phyloP scores from a whole-genome alignment of 2,329 filamentous ascomycete species.

The Neofusicoccum ribis region DNA sequence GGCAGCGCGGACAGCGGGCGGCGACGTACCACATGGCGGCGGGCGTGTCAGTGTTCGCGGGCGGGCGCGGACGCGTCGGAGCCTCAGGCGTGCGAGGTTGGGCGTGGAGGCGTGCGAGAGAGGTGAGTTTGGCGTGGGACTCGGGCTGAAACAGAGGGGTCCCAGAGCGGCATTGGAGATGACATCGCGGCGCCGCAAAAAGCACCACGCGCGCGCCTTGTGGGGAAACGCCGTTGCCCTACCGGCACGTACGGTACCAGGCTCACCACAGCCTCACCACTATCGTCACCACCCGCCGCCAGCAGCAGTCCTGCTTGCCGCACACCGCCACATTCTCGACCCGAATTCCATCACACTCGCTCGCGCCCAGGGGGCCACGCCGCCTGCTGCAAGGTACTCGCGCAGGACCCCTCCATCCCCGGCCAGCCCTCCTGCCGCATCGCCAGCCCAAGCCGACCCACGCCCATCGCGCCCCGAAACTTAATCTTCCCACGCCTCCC shows the following conservation, averaged over 20 bases:
- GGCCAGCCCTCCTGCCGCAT: conserved; percentile 17
- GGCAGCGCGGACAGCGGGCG: background rate
- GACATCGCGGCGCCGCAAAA: conserved; percentile 16
- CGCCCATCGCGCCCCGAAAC: conserved; percentile 13
- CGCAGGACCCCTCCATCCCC: conserved; percentile 19
- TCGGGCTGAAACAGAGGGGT: conserved; percentile 8
- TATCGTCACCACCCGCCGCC: background rate
- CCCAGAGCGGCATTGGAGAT: background rate
- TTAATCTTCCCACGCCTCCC: background rate
- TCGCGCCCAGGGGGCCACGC: conserved; percentile 15
- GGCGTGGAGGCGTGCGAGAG: background rate
- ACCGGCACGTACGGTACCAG: background rate
- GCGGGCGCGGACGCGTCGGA: background rate
- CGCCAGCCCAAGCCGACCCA: conserved; percentile 15
- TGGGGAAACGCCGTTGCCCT: conserved; percentile 15
- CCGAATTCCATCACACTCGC: conserved; percentile 13
- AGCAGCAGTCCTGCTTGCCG: conserved; percentile 8
- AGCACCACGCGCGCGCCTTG: conserved; percentile 10
- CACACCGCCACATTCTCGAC: conserved; percentile 19
- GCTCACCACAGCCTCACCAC: background rate
- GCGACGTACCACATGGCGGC: conserved; percentile 32
- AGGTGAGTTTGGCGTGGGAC: background rate
- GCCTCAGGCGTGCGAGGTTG: conserved; percentile 2
- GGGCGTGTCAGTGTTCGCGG: background rate
- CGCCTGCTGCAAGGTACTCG: conserved; percentile 16